Conservation (phyloP, 441 rosid genomes). For the Arabidopsis lyrata region DNA sequence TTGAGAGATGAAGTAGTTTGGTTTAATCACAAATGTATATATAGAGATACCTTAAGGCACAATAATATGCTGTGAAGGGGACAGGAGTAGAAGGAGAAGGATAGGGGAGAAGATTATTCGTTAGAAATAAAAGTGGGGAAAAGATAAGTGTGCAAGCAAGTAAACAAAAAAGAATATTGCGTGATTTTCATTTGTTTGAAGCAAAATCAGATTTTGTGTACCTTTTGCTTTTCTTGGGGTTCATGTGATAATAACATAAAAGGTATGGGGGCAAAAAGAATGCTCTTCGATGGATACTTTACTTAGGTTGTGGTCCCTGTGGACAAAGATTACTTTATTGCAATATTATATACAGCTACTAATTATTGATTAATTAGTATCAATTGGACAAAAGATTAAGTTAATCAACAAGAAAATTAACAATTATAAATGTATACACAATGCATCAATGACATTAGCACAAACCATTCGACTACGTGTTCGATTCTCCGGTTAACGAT, state of each 20-base stretch:
- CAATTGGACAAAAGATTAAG: too few relatives aligned
- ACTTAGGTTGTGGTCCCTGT: constrained; percentile 26
- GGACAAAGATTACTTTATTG: neutral
- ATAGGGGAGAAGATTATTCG: constrained; percentile 48
- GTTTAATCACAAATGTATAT: constrained; percentile 27
- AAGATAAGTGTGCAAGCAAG: constrained; percentile 40
- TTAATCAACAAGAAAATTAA: too few relatives aligned
- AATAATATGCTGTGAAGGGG: constrained; percentile 26
- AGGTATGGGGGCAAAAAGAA: constrained; percentile 25
- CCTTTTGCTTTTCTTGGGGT: constrained; percentile 35
- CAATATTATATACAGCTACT: too few relatives aligned
- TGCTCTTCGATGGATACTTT: constrained; percentile 28
- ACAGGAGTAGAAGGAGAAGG: constrained; percentile 40
- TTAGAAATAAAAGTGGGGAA: constrained; percentile 42
- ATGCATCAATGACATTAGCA: too few relatives aligned
- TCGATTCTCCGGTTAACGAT: too few relatives aligned
- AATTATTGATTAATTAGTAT: too few relatives aligned
- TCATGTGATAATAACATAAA: constrained; percentile 37
- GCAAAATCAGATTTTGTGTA: constrained; percentile 44
- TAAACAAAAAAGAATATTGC: constrained; percentile 39
- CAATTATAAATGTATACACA: too few relatives aligned
- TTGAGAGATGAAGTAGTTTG: constrained; percentile 43
- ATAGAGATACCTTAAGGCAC: constrained; percentile 21
- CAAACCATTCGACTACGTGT: too few relatives aligned
- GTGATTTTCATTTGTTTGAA: constrained; percentile 26